Conservation (phyloP, 257 asterid genomes). For the Fraxinus anomala region DNA sequence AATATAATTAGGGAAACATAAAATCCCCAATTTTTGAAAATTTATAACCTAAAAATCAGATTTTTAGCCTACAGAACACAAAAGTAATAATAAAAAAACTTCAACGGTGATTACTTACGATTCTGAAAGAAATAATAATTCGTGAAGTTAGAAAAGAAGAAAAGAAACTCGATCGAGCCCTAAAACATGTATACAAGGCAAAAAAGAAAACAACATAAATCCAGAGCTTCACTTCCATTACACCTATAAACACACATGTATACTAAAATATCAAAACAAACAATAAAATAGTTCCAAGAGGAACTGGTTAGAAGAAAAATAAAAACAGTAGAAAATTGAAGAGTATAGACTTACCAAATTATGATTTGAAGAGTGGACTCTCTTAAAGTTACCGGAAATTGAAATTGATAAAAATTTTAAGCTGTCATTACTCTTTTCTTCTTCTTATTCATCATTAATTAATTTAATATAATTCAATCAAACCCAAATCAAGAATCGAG, state of each 20-base stretch:
- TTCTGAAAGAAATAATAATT: not conserved
- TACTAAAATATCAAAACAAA: not conserved
- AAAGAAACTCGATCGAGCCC: slow-evolving; percentile 29
- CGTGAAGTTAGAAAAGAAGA: not conserved
- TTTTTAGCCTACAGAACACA: not conserved
- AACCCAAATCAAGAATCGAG: not conserved
- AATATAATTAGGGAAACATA: slow-evolving; percentile 12
- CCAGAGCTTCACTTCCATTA: not conserved
- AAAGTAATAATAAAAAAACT: slow-evolving; percentile 8
- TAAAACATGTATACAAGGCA: slow-evolving; percentile 23
- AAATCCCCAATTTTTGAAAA: not conserved
- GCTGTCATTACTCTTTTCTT: not conserved
- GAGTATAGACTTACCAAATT: not conserved
- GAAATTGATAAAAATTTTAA: not conserved
- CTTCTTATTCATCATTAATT: not conserved
- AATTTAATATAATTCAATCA: not conserved
- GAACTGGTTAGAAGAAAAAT: not conserved
- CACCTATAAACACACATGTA: slow-evolving; percentile 8
- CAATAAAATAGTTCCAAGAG: not conserved
- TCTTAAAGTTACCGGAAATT: not conserved
- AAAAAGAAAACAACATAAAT: slow-evolving; percentile 10
- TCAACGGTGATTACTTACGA: not conserved
- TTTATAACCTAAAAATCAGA: not conserved
- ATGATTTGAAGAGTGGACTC: not conserved
- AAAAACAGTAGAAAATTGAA: not conserved